These are phyloP conservation scores for Scleromitrula shiraiana DNA, from an alignment of 2,329 filamentous ascomycete genomes.

Conservation along the genomic window DNA sequence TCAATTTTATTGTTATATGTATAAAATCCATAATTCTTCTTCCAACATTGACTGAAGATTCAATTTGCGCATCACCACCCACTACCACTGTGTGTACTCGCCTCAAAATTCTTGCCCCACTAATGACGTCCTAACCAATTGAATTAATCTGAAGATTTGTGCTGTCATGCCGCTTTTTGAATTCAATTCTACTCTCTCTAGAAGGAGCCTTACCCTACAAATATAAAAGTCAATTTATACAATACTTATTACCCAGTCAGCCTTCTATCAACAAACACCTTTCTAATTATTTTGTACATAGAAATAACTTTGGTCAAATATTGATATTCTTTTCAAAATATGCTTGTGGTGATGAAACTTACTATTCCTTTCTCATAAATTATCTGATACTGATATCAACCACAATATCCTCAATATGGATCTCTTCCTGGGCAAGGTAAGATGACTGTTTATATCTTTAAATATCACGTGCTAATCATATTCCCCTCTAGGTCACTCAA, in stretches of 20 bases:
- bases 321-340: not conserved
- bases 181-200: too few relatives aligned
- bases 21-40: too few relatives aligned
- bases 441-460: constrained; percentile 7
- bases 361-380: not conserved
- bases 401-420: constrained; percentile 22
- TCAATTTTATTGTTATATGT: too few relatives aligned
- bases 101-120: not conserved
- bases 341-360: not conserved
- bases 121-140: constrained; percentile 8
- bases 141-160: not conserved
- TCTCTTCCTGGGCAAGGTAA: constrained; percentile 50
- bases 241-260: too few relatives aligned
- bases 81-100: too few relatives aligned
- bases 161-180: too few relatives aligned
- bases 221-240: not conserved
- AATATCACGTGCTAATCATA: constrained; percentile 19
- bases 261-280: not conserved
- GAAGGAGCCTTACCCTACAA: too few relatives aligned
- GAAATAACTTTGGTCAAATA: not conserved
- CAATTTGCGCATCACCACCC: too few relatives aligned
- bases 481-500: constrained; percentile 46
- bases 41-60: too few relatives aligned
- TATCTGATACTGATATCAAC: not conserved
- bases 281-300: not conserved